phyloP scores from a whole-genome alignment of 2,329 filamentous ascomycete genomes.

The Exophiala aquamarina region DNA sequence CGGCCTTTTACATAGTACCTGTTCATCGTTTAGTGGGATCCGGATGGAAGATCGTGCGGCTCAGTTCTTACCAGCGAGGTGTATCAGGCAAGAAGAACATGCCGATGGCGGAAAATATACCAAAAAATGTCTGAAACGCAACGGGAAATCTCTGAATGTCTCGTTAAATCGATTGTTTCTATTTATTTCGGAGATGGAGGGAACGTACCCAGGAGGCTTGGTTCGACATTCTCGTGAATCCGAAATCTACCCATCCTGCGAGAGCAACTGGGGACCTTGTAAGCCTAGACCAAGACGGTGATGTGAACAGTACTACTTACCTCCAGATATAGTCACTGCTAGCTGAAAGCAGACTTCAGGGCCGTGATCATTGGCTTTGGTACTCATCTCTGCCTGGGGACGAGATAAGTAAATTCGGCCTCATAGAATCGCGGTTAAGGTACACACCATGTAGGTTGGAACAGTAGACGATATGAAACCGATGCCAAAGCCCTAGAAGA shows the following conservation, averaged over 20 bases:
- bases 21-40: not conserved
- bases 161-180: not conserved
- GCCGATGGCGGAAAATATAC: slow-evolving; percentile 34
- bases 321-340: slow-evolving; percentile 20
- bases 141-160: slow-evolving; percentile 47
- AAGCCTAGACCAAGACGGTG: not conserved
- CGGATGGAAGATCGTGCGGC: not conserved
- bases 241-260: slow-evolving; percentile 37
- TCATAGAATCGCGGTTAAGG: not conserved
- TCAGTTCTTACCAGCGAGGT: slow-evolving; percentile 34
- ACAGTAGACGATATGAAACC: slow-evolving; percentile 12
- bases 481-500: slow-evolving; percentile 28
- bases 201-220: slow-evolving; percentile 31
- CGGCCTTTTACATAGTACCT: slow-evolving; percentile 35
- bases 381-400: slow-evolving; percentile 14
- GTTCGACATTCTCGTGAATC: slow-evolving; percentile 32
- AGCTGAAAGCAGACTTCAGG: slow-evolving; percentile 31
- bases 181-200: too few species aligned
- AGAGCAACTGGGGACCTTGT: slow-evolving; percentile 21
- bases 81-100: slow-evolving; percentile 39
- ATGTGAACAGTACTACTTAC: not conserved
- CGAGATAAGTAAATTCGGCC: not conserved
- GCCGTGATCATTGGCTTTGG: slow-evolving; percentile 27
- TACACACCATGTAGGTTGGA: slow-evolving; percentile 10
- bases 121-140: slow-evolving; percentile 48